Conservation (phyloP, 176 grass and related monocot species). For the Cymbopogon citratus region DNA sequence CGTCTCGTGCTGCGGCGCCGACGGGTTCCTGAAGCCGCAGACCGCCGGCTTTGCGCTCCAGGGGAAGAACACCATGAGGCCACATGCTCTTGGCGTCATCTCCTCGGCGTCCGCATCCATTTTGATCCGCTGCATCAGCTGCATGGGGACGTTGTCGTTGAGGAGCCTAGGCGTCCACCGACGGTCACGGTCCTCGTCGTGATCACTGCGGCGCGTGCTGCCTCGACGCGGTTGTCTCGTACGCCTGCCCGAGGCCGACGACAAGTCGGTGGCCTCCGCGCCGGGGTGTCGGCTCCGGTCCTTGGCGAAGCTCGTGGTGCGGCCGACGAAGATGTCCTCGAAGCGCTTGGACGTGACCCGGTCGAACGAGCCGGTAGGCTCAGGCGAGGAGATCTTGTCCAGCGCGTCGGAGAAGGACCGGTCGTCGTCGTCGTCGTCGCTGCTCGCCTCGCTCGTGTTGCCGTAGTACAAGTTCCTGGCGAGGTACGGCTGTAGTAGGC, state of each 20-base stretch:
- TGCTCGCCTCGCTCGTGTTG: slow-evolving; percentile 50
- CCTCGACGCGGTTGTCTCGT: slow-evolving; percentile 10
- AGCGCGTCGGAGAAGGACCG: slow-evolving; percentile 63
- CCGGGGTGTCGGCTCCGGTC: slow-evolving; percentile 40
- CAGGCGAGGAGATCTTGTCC: slow-evolving; percentile 57
- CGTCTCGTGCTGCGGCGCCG: background rate
- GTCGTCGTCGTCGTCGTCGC: slow-evolving; percentile 43
- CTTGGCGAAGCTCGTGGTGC: slow-evolving; percentile 62
- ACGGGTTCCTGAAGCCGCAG: slow-evolving; percentile 43
- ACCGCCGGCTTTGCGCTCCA: slow-evolving; percentile 68
- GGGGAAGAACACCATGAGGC: slow-evolving; percentile 84
- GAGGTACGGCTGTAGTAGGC: slow-evolving; percentile 11
- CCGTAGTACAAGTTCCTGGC: slow-evolving; percentile 27
- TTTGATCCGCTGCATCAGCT: slow-evolving; percentile 29
- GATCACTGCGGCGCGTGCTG: slow-evolving; percentile 5
- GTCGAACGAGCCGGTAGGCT: slow-evolving; percentile 64
- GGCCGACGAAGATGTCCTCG: slow-evolving; percentile 51
- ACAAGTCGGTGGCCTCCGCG: slow-evolving; percentile 14
- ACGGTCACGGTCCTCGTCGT: slow-evolving; percentile 7
- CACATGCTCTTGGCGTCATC: slow-evolving; percentile 61
- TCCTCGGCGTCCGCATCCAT: slow-evolving; percentile 37
- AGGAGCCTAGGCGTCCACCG: background rate
- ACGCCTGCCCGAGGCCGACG: slow-evolving; percentile 34
- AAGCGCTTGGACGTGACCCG: slow-evolving; percentile 49
- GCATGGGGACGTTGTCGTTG: slow-evolving; percentile 13